Percentiles rank a stretch among this genome's conserved stretches.
Conservation (phyloP, 768 basidiomycete genomes). For the Mycena venus region DNA sequence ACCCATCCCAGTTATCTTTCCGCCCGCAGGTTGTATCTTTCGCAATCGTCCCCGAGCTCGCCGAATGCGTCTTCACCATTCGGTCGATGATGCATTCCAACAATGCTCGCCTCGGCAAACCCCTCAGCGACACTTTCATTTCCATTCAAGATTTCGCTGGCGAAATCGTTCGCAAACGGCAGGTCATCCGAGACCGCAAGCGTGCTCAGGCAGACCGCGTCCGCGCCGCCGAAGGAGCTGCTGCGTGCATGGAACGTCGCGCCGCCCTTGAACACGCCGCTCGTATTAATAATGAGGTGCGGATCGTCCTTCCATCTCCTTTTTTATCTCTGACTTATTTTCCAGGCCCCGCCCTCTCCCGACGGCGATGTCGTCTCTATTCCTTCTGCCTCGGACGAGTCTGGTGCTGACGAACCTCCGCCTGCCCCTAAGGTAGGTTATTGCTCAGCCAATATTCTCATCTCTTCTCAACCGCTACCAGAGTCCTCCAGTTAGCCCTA, state of each 20-base stretch:
- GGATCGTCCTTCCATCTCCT: neutral
- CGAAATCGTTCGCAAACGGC: too few relatives aligned
- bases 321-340: neutral
- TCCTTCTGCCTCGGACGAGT: too few relatives aligned
- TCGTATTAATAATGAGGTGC: too few relatives aligned
- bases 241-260: neutral
- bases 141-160: constrained; percentile 5
- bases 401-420: too few relatives aligned
- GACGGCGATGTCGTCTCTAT: too few relatives aligned
- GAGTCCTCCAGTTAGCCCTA: neutral
- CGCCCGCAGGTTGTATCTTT: neutral
- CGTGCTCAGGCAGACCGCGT: neutral
- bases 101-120: neutral
- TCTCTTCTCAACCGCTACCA: too few relatives aligned
- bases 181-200: neutral
- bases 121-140: neutral
- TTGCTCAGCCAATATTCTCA: too few relatives aligned
- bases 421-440: too few relatives aligned
- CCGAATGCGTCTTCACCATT: neutral
- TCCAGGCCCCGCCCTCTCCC: too few relatives aligned
- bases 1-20: neutral
- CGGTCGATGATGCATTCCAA: neutral
- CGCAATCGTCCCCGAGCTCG: neutral
- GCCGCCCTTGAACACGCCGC: neutral
- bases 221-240: too few relatives aligned